phyloP scores from a whole-genome alignment of 768 basidiomycete genomes.

The Agrocybe pediades region DNA sequence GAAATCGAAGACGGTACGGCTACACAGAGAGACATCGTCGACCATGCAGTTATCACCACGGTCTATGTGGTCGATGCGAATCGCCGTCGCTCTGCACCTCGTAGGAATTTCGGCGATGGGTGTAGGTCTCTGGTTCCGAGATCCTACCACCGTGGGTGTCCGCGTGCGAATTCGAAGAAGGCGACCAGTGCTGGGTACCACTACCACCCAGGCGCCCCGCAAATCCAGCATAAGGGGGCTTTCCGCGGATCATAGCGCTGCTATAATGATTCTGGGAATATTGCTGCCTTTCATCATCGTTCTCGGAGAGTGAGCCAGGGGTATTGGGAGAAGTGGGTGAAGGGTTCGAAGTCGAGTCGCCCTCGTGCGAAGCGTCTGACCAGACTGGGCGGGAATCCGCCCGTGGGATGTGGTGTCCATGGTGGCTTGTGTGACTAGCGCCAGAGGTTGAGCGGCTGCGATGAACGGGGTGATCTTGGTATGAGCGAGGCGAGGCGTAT shows the following conservation, averaged over 20 bases:
- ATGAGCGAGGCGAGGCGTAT: conserved; percentile 25
- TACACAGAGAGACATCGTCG: neutral
- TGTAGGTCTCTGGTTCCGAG: conserved; percentile 13
- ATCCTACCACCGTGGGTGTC: conserved; percentile 15
- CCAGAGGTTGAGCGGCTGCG: conserved; percentile 24
- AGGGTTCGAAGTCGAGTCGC: conserved; percentile 47
- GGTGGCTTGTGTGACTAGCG: conserved; percentile 4
- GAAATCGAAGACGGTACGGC: neutral
- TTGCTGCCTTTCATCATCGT: conserved; percentile 8
- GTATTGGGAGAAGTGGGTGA: conserved; percentile 60
- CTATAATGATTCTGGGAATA: conserved; percentile 7
- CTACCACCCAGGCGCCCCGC: conserved; percentile 12
- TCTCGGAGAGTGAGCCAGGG: conserved; percentile 45
- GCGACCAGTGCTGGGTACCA: conserved; percentile 9
- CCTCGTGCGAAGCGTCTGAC: conserved; percentile 43
- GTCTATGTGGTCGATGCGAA: conserved; percentile 41
- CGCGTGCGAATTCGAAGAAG: conserved; percentile 7
- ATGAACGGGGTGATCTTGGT: conserved; percentile 24
- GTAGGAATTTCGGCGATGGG: conserved; percentile 23
- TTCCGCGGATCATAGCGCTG: conserved; percentile 14
- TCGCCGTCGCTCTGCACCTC: conserved; percentile 37
- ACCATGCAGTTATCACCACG: conserved; percentile 37
- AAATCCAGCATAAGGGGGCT: conserved; percentile 13
- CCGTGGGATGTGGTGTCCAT: conserved; percentile 8
- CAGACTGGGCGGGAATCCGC: conserved; percentile 14